Evolutionary conservation across 768 basidiomycete genomes (phyloP).

Genomic region (Imleria badia): DNA sequence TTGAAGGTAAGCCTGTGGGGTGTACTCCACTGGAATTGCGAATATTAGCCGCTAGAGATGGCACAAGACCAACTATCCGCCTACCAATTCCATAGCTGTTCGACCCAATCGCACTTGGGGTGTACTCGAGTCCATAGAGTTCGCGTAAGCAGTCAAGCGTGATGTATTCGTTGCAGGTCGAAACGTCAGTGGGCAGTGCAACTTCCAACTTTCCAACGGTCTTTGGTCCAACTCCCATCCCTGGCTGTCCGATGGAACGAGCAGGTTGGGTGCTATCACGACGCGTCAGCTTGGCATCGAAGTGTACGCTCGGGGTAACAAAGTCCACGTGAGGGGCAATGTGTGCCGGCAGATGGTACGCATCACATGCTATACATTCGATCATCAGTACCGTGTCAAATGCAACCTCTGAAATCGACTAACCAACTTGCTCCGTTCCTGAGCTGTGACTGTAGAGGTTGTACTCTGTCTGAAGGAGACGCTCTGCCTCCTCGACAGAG

Average conservation of each 20-base stretch:
- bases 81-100: slow-evolving; percentile 18
- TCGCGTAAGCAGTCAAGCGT: slow-evolving; percentile 32
- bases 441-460: slow-evolving; percentile 30
- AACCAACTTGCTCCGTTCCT: slow-evolving; percentile 29
- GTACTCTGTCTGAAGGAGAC: slow-evolving; percentile 35
- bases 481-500: slow-evolving; percentile 34
- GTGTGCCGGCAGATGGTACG: slow-evolving; percentile 20
- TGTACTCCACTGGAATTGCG: slow-evolving; percentile 32
- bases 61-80: neutral
- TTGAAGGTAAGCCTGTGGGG: slow-evolving; percentile 32
- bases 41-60: neutral
- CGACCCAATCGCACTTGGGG: slow-evolving; percentile 10
- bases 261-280: slow-evolving; percentile 13
- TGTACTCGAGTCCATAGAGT: slow-evolving; percentile 24
- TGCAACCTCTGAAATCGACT: slow-evolving; percentile 8
- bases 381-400: neutral
- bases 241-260: slow-evolving; percentile 16
- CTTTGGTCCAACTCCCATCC: slow-evolving; percentile 19
- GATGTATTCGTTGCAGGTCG: slow-evolving; percentile 28
- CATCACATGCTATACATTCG: slow-evolving; percentile 28
- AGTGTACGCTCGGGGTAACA: slow-evolving; percentile 34
- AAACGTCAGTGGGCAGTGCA: slow-evolving; percentile 6
- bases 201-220: slow-evolving; percentile 12
- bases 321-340: slow-evolving; percentile 34
- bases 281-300: slow-evolving; percentile 25